Evolutionary conservation across 2,329 filamentous ascomycete genomes (phyloP).

Genomic region (Paraphaeosphaeria sporulosa): DNA sequence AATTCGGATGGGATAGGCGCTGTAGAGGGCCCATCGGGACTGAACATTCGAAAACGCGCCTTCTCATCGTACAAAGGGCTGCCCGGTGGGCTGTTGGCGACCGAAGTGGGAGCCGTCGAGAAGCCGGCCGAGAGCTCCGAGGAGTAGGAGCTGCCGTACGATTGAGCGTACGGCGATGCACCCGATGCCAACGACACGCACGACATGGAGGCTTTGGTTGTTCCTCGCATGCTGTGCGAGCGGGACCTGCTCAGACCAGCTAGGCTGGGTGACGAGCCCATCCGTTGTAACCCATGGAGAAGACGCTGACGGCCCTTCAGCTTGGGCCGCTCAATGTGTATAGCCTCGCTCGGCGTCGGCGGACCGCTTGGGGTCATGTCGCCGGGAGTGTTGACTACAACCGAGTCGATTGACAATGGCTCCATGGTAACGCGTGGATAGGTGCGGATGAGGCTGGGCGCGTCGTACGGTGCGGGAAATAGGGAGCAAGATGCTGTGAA

Average conservation of each 20-base stretch:
- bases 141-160: conserved; percentile 62
- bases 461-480: conserved; percentile 21
- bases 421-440: conserved; percentile 36
- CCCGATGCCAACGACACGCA: conserved; percentile 68
- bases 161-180: conserved; percentile 59
- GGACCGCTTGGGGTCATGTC: conserved; percentile 23
- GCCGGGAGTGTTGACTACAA: conserved; percentile 42
- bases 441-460: conserved; percentile 4
- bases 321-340: conserved; percentile 56
- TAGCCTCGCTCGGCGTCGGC: conserved; percentile 34
- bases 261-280: conserved; percentile 80
- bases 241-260: conserved; percentile 68
- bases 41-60: conserved; percentile 64
- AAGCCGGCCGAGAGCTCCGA: conserved; percentile 65
- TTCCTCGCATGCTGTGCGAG: conserved; percentile 71
- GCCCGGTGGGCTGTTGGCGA: conserved; percentile 55
- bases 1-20: conserved; percentile 71
- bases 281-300: conserved; percentile 77
- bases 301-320: conserved; percentile 74
- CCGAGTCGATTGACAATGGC: conserved; percentile 47
- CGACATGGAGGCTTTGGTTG: conserved; percentile 69
- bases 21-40: conserved; percentile 61
- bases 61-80: conserved; percentile 60
- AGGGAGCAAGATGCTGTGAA: conserved; percentile 7
- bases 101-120: conserved; percentile 64